These are phyloP conservation scores for Proteromonas lacertae DNA, from an alignment of 352 stramenopile species.

Conservation along the genomic window DNA sequence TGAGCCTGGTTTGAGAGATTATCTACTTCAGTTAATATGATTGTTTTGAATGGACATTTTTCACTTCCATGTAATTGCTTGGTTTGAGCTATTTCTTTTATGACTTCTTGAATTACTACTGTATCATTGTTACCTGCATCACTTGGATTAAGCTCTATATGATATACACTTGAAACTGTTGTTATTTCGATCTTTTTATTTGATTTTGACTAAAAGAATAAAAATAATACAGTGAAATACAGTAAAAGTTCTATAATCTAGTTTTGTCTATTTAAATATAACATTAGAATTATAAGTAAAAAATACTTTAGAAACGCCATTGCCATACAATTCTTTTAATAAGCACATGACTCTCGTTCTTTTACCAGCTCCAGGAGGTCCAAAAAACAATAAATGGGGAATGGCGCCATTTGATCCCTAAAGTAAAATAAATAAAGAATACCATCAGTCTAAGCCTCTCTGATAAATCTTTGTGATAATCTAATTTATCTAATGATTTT, in stretches of 20 bases:
- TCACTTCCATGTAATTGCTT: neutral
- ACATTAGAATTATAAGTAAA: conserved; percentile 33
- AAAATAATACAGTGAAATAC: neutral
- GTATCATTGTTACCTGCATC: conserved; percentile 81
- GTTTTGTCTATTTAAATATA: no score
- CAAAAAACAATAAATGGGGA: conserved; percentile 89
- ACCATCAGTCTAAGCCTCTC: neutral
- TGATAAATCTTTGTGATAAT: conserved; percentile 71
- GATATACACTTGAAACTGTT: conserved; percentile 81
- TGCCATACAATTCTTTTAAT: conserved; percentile 66
- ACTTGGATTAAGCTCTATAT: conserved; percentile 92
- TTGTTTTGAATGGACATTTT: conserved; percentile 28
- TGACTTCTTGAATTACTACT: conserved; percentile 82
- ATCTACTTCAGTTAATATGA: conserved; percentile 87
- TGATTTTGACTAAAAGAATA: conserved; percentile 29
- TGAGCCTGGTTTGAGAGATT: conserved; percentile 81
- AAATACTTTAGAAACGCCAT: conserved; percentile 39
- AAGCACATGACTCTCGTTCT: conserved; percentile 86
- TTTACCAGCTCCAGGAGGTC: conserved; percentile 79
- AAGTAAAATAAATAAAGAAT: no score
- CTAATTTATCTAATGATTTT: conserved; percentile 40
- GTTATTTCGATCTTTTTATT: conserved; percentile 79
- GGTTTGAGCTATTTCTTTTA: conserved; percentile 80
- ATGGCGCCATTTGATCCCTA: conserved; percentile 39
- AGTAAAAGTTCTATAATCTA: conserved; percentile 1